phyloP scores from a whole-genome alignment of 148 eudicot species.

The Vaccinium macrocarpon region DNA sequence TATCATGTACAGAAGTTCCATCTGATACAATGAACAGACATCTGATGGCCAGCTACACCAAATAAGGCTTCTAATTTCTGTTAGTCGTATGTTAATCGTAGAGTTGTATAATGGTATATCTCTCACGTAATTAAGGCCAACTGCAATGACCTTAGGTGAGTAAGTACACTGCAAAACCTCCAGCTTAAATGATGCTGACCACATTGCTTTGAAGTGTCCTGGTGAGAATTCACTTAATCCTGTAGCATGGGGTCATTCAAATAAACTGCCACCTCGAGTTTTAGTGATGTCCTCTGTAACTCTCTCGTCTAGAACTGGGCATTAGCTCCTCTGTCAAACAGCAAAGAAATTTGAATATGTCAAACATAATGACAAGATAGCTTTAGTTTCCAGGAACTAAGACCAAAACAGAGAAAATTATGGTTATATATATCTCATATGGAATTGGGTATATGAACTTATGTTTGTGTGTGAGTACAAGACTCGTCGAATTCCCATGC shows the following conservation, averaged over 20 bases:
- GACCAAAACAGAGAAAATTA: neutral
- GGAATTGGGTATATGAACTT: neutral
- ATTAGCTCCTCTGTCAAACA: slow-evolving; percentile 24
- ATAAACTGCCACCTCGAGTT: neutral
- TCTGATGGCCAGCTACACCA: slow-evolving; percentile 2
- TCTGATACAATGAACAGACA: neutral
- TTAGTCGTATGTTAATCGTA: neutral
- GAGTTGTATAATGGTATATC: neutral
- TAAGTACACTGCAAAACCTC: neutral
- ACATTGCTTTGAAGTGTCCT: neutral
- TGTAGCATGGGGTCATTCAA: neutral
- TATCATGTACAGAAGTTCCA: slow-evolving; percentile 5
- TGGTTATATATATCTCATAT: neutral
- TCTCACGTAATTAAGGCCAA: neutral
- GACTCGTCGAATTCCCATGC: neutral
- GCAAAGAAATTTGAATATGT: slow-evolving; percentile 7
- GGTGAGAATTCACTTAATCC: neutral
- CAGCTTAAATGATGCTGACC: neutral
- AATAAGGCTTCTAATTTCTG: neutral
- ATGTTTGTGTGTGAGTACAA: neutral
- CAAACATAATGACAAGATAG: neutral
- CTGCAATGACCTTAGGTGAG: neutral
- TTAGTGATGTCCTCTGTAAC: slow-evolving; percentile 13
- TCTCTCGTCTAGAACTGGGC: slow-evolving; percentile 11
- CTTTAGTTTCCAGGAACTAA: neutral